phyloP scores from a whole-genome alignment of 441 rosid species.

The Gossypium lobatum region DNA sequence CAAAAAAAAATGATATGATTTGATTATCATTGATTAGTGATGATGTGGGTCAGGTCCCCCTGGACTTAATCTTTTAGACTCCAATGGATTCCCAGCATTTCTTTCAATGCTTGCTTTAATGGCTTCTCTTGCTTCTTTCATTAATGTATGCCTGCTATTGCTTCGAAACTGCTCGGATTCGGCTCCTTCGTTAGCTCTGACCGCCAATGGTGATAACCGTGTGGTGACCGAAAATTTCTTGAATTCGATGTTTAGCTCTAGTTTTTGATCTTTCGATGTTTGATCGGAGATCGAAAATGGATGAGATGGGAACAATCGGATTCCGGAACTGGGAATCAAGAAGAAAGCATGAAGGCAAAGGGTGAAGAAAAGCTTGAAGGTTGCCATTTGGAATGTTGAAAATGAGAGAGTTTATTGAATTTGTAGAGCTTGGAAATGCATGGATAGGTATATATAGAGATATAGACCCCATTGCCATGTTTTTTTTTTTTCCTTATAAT shows the following conservation, averaged over 20 bases:
- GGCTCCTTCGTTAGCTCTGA: background rate
- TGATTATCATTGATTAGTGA: conserved; percentile 23
- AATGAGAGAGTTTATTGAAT: background rate
- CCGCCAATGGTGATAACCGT: background rate
- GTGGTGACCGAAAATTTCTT: background rate
- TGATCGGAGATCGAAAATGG: conserved; percentile 10
- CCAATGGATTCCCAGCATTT: conserved; percentile 33
- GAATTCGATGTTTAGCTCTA: background rate
- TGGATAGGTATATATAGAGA: conserved; percentile 13
- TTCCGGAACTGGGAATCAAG: conserved; percentile 26
- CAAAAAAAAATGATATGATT: background rate
- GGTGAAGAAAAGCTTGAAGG: conserved; percentile 23
- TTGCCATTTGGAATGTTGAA: conserved; percentile 24
- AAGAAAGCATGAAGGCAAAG: conserved; percentile 23
- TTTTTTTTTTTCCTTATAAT: background rate
- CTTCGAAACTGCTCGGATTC: conserved; percentile 10
- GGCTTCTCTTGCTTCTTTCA: conserved; percentile 37
- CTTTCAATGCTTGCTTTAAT: conserved; percentile 39
- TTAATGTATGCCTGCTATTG: conserved; percentile 24
- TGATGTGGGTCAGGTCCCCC: conserved; percentile 83
- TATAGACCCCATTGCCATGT: background rate
- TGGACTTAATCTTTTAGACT: conserved; percentile 47
- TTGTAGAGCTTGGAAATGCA: background rate
- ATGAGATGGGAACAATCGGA: conserved; percentile 23
- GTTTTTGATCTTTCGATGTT: conserved; percentile 8